These are phyloP conservation scores for Komagataella pseudopastoris DNA, from an alignment of 805 yeast genomes.

Conservation along the genomic window DNA sequence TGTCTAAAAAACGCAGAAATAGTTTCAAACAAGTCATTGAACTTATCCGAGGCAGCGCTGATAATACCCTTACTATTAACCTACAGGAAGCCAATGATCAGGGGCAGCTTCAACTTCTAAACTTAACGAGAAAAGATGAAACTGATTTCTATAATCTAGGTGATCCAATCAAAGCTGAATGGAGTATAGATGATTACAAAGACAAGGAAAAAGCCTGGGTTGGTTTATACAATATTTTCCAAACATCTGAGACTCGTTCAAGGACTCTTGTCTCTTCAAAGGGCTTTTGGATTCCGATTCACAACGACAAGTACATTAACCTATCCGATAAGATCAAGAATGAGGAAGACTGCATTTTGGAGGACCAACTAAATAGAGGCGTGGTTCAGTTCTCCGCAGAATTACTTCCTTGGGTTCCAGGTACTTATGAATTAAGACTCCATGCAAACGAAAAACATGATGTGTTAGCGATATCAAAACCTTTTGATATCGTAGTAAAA, in stretches of 20 bases:
- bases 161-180: conserved; percentile 35
- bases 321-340: not conserved
- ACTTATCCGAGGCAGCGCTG: not conserved
- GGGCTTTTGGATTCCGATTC: conserved; percentile 50
- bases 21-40: not conserved
- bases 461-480: conserved; percentile 50
- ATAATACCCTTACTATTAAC: conserved; percentile 1
- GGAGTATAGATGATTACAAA: conserved; percentile 31
- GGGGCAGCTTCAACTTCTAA: not conserved
- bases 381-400: conserved; percentile 31
- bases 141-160: conserved; percentile 28
- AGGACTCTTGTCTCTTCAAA: conserved; percentile 47
- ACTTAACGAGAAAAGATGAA: not conserved
- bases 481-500: conserved; percentile 45
- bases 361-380: conserved; percentile 22
- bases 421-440: conserved; percentile 62
- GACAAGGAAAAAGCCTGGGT: conserved; percentile 53
- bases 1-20: not conserved
- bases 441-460: conserved; percentile 56
- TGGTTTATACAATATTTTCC: conserved; percentile 55
- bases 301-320: not conserved
- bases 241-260: conserved; percentile 39
- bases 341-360: not conserved
- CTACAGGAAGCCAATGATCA: not conserved
- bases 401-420: conserved; percentile 48